Base-by-base conservation (phyloP, 2,329 filamentous ascomycete species). In the Dryadomyces quercivorus region DNA sequence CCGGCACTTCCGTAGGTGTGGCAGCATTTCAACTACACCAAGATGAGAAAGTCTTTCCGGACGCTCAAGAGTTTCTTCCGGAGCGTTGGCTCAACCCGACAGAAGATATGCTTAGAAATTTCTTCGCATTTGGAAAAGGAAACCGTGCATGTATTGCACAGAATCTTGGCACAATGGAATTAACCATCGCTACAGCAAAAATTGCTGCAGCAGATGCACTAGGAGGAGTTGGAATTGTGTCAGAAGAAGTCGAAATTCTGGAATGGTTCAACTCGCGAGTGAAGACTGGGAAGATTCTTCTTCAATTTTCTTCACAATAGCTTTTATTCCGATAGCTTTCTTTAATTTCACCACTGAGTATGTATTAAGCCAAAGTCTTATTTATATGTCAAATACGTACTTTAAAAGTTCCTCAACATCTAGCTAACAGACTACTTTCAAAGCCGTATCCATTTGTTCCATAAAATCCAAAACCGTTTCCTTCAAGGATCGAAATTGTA, bases 371-470 rank as follows among this genome's bases (percentile, higher is more conserved):
- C 26, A 31, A 4, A 31, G 8, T 31, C 26, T 31, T n/a, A n/a
- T n/a, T n/a, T n/a, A n/a, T n/a, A n/a, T n/a, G n/a, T n/a, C n/a
- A n/a, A n/a, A n/a, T n/a, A n/a, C n/a, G n/a, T n/a, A n/a, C n/a
- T n/a, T n/a, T n/a, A n/a, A n/a, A n/a, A n/a, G n/a, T n/a, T n/a
- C 8, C 26, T 31, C 26, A 31, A 31, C 26, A 31, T 31, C 8
- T 31, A 8, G 8, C 26, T 31, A 31, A 5, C 26, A 31, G 8
- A 4, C 4, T 8, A 31, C 4, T 42, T 42, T 42, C 5, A 42
- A 42, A 13, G 38, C 12, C 12, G 26, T 8, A 8, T 42, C 16
- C 43, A 43, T 81, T 81, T 64, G 88, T 88, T 5, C 72, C 78
- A 58, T 26, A 2, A 58, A 52, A 26, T 58, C 57, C 1, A 22